Evolutionary conservation across 2,329 filamentous ascomycete genomes (phyloP), one percentile per base, ranked within the genome.

Genomic region (Colletotrichum lupini): DNA sequence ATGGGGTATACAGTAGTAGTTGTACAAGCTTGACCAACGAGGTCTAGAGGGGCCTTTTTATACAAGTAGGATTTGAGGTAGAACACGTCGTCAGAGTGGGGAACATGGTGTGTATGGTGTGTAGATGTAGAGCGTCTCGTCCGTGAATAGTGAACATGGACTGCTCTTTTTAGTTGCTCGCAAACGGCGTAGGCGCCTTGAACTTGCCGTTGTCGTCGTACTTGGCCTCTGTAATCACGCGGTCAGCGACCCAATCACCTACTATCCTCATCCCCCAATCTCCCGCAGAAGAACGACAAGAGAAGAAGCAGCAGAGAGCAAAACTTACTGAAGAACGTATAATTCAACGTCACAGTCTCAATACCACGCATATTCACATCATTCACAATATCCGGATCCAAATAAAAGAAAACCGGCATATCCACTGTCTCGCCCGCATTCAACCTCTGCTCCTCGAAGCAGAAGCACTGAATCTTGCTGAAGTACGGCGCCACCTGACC

Each of bases 361-460:
- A 99, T 94, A 0, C 93, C 94, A 83, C 90, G 94, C 96, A 98
- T 98, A 76, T 93, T 95, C 64, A 96, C 86, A 83, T 99, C 97
- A 77, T 93, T 95, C 72, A 96, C 88, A 85, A 99, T 92, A 80
- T 98, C 97, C 0, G 97, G 97, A 80, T 99, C 97, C 76, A 99
- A 93, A 83, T 98, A 99, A 85, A 99, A 99, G 84, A 99, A 99
- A 0, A 99, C 97, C 0, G 97, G 97, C 97, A 99, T 99, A 82
- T 99, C 97, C 67, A 99, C 97, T 57, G 95, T 97, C 88, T 99
- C 97, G 57, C 96, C 95, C 6, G 95, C 95, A 81, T 97, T 96
- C 76, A 99, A 84, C 74, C 97, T 89, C 88, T 99, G 97, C 84
- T 95, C 96, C 85, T 99, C 97, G 79, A 99, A 99, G 83, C 97